Evolutionary conservation across 208 protist genomes (phyloP), one percentile per base, ranked within the genome.

Genomic region (Acanthamoeba healyi): DNA sequence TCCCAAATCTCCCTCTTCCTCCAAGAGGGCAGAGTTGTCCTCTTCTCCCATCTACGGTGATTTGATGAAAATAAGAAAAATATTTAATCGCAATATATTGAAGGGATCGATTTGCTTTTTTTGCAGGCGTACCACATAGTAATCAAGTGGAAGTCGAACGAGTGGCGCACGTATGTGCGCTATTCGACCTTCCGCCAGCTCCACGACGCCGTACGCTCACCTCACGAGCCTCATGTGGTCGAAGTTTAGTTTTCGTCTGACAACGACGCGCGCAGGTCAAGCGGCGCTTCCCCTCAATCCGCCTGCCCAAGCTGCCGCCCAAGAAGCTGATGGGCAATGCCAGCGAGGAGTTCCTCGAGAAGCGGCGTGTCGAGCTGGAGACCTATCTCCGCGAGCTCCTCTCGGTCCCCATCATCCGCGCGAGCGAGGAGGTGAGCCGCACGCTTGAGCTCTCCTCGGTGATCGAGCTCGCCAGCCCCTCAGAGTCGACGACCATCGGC

Each of bases 241-340:
- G 3, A 58, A 86, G 61, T 61, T 61, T 34, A 58, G 51, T n/a
- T n/a, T n/a, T n/a, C n/a, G n/a, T n/a, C n/a, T n/a, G n/a, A n/a
- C 46, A 32, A 38, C 1, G 15, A 46, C 12, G 26, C 82, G 24
- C 10, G 26, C 34, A 90, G 82, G 82, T 90, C 19, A 90, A 90
- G 58, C 82, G 49, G 26, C 49, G 58, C 36, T 90, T 72, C 29
- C 82, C 82, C 10, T 72, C 54, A 9, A 90, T 90, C 4, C 29
- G 58, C 22, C 26, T 90, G 54, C 82, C 82, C 49, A 90, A 90
- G 82, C 82, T 90, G 3, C 82, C 82, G 32, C 54, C 54, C 54
- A 90, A 90, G 82, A 90, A 90, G 54, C 82, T 90, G 82, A 70
- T 90, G 54, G 82, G 82, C 82, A 90, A 90, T 29, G 82, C 49